phyloP scores from a whole-genome alignment of 805 yeast genomes.

The Lipomyces starkeyi region DNA sequence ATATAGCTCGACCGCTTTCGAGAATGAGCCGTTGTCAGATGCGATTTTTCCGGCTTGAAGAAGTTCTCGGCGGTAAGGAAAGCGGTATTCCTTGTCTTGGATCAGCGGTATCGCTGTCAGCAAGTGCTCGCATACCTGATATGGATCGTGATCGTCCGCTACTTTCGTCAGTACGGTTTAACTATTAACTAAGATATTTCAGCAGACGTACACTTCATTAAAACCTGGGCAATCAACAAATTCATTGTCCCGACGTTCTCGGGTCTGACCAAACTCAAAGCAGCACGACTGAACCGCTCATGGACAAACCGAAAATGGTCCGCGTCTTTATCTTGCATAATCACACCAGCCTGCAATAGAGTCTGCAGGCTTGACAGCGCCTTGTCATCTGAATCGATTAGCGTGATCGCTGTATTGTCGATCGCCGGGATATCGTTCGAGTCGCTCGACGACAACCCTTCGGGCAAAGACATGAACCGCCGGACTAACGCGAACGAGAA shows the following conservation, averaged over 20 bases:
- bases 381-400: constrained; percentile 32
- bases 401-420: constrained; percentile 16
- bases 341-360: constrained; percentile 27
- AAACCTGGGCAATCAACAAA: constrained; percentile 26
- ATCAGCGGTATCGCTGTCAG: constrained; percentile 27
- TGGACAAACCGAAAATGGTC: constrained; percentile 29
- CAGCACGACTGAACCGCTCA: constrained; percentile 23
- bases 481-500: constrained; percentile 34
- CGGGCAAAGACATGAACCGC: constrained; percentile 22
- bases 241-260: constrained; percentile 32
- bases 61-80: constrained; percentile 28
- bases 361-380: constrained; percentile 36
- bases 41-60: constrained; percentile 23
- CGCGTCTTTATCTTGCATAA: constrained; percentile 8
- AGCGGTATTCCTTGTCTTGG: constrained; percentile 22
- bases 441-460: constrained; percentile 31
- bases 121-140: constrained; percentile 30
- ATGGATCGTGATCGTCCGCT: constrained; percentile 21
- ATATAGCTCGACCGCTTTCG: constrained; percentile 24
- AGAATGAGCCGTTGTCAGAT: constrained; percentile 23
- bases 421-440: constrained; percentile 20
- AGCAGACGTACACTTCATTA: constrained; percentile 24
- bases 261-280: constrained; percentile 20
- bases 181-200: not conserved
- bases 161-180: not conserved